Base-by-base conservation (phyloP, 176 grass and related monocot genomes). In the Microstegium vimineum region DNA sequence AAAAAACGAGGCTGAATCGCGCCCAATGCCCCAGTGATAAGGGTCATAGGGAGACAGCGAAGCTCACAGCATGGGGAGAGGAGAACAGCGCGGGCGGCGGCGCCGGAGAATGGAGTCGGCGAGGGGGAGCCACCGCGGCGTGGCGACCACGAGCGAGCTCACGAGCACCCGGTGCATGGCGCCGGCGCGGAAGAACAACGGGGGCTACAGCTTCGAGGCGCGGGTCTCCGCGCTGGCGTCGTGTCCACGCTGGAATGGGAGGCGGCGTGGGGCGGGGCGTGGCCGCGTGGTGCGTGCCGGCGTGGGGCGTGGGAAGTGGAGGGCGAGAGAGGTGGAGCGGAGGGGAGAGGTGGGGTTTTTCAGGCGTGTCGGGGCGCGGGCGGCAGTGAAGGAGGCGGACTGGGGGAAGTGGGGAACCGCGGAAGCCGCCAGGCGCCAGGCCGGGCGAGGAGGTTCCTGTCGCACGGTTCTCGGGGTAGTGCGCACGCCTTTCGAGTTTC, bases 101-200 rank as follows among this genome's bases (percentile, higher is more conserved):
- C 74, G 86, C 49, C 92, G 86, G 54, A 90, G 76, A 31, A 98
- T 61, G 8, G 93, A 93, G 34, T 91, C 80, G 31, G 89, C 92
- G 13, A 94, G 62, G 34, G 79, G 86, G 10, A 94, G 83, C 81
- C 85, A 88, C 22, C 90, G 95, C 81, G 95, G 79, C 75, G 84
- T 84, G 20, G 90, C 80, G 36, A 84, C 90, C 88, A 95, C 79
- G 10, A 98, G 61, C 4, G 95, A 94, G 82, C 84, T 80, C 60
- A 83, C 73, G 10, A 95, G 77, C 35, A 88, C 61, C n/a, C 95
- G 95, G 38, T 92, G 95, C 92, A 98, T 98, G 25, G 46, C 85
- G 81, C n/a, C 45, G 38, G 73, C 5, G 28, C 27, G 61, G 43
- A 4, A 32, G 33, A 40, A 8, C 62, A 6, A 45, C 43, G 62